Evolutionary conservation across 768 basidiomycete genomes (phyloP).

Genomic region (Mycena olivaceomarginata): DNA sequence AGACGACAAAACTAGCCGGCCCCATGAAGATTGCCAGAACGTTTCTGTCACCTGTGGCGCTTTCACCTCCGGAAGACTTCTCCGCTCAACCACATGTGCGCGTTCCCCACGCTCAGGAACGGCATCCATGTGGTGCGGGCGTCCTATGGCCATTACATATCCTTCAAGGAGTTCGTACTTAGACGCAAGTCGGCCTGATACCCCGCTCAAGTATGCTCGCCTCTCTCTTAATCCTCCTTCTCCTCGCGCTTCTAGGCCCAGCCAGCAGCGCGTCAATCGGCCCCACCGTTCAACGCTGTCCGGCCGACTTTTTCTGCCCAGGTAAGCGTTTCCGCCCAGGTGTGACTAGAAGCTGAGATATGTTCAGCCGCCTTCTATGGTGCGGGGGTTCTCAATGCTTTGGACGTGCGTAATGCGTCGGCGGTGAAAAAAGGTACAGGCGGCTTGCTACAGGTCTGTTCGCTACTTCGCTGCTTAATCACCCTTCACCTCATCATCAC

Average conservation of each 20-base stretch:
- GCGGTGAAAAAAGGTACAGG: slow-evolving; percentile 62
- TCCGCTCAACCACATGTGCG: too few species aligned
- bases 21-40: too few species aligned
- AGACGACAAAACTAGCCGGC: too few species aligned
- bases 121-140: too few species aligned
- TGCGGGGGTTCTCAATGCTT: slow-evolving; percentile 67
- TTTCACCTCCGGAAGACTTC: too few species aligned
- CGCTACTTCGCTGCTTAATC: too few species aligned
- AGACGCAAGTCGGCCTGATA: too few species aligned
- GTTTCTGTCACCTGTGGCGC: too few species aligned
- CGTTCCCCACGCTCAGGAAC: too few species aligned
- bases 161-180: too few species aligned
- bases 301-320: slow-evolving; percentile 37
- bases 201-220: neutral
- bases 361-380: slow-evolving; percentile 63
- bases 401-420: slow-evolving; percentile 69
- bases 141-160: too few species aligned
- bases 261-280: slow-evolving; percentile 25
- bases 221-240: neutral
- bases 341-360: neutral
- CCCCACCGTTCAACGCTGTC: slow-evolving; percentile 38
- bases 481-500: neutral
- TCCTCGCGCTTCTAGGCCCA: slow-evolving; percentile 11
- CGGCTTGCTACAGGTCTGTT: slow-evolving; percentile 65
- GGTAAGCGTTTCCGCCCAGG: slow-evolving; percentile 51